phyloP scores from a whole-genome alignment of 192 early-diverging fungal genomes.

The Rhizophagus clarus region DNA sequence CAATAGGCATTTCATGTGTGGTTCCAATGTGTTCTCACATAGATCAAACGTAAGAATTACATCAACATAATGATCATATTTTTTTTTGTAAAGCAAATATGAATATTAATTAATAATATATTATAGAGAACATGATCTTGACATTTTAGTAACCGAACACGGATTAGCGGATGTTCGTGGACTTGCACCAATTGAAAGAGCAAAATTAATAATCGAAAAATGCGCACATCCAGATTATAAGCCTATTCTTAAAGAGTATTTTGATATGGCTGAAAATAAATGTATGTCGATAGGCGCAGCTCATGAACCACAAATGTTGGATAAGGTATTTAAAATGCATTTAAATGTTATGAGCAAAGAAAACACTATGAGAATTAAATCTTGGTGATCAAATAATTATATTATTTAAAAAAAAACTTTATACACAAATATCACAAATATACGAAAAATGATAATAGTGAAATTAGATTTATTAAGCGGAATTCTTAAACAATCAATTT shows the following conservation, averaged over 20 bases:
- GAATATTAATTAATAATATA: not conserved
- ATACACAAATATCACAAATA: too few relatives aligned
- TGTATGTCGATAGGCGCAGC: constrained; percentile 41
- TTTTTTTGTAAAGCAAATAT: too few relatives aligned
- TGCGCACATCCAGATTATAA: constrained; percentile 48
- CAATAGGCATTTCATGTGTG: constrained; percentile 38
- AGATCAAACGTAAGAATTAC: constrained; percentile 38
- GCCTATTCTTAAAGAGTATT: constrained; percentile 42
- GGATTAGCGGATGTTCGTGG: constrained; percentile 48
- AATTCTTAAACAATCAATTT: too few relatives aligned
- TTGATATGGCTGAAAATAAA: constrained; percentile 40
- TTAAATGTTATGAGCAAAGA: constrained; percentile 40
- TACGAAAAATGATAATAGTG: too few relatives aligned
- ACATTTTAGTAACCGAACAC: constrained; percentile 48
- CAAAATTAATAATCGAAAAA: constrained; percentile 47
- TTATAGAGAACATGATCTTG: constrained; percentile 43
- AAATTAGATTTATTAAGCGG: too few relatives aligned
- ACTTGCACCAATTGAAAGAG: constrained; percentile 43
- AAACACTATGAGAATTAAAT: constrained; percentile 45
- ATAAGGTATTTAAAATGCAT: constrained; percentile 51
- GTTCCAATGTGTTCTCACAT: constrained; percentile 46
- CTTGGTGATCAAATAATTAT: constrained; percentile 33
- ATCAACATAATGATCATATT: not conserved
- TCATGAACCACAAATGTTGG: constrained; percentile 48
- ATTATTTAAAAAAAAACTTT: too few relatives aligned